phyloP scores from a whole-genome alignment of 495 filamentous ascomycete genomes.

The Podospora didyma region DNA sequence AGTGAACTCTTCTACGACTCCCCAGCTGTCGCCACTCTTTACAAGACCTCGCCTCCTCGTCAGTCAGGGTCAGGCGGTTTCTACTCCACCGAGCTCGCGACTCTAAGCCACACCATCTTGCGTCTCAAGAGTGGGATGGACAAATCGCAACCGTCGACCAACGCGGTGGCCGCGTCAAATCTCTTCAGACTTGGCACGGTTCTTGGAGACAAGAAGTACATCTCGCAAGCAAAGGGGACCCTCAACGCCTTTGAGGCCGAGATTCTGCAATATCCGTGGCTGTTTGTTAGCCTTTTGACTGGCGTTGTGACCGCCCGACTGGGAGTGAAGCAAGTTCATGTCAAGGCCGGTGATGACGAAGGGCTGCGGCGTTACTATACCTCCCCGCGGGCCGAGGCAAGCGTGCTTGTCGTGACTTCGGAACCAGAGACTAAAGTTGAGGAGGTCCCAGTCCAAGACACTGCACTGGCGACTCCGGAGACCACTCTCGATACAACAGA shows the following conservation, averaged over 20 bases:
- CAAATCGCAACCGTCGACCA: constrained; percentile 80
- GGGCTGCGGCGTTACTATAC: not conserved
- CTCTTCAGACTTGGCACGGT: constrained; percentile 72
- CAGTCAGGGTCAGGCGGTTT: constrained; percentile 60
- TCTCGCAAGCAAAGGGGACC: constrained; percentile 64
- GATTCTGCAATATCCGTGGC: constrained; percentile 84
- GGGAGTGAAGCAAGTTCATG: constrained; percentile 27
- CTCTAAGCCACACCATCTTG: constrained; percentile 70
- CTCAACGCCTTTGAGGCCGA: constrained; percentile 83
- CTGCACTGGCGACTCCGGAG: no score
- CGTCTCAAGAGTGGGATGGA: constrained; percentile 94
- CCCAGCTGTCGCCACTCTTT: constrained; percentile 12
- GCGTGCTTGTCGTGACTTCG: not conserved
- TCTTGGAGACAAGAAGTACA: constrained; percentile 63
- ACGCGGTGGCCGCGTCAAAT: constrained; percentile 79
- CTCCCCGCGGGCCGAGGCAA: not conserved
- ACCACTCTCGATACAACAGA: no score
- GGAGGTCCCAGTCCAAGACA: no score
- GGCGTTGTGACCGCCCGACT: constrained; percentile 66
- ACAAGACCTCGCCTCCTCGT: constrained; percentile 35
- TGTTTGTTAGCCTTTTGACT: constrained; percentile 76
- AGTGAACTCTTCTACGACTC: constrained; percentile 65
- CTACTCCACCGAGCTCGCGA: constrained; percentile 70
- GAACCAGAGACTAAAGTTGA: not conserved
- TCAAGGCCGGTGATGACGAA: not conserved